Conservation (phyloP, 164 flowering plant species). For the Magnolia kwangsiensis region DNA sequence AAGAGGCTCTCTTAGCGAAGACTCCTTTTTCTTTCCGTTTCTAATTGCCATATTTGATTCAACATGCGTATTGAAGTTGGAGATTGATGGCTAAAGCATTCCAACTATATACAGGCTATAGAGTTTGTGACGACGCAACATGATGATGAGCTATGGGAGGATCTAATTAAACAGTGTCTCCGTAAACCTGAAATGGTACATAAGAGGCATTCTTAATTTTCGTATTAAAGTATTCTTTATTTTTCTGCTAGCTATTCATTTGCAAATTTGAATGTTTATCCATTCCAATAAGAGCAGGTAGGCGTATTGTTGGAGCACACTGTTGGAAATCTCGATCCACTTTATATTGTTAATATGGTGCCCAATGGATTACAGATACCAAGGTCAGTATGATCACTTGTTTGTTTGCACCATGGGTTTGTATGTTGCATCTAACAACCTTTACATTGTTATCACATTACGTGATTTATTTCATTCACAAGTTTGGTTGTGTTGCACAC, state of each 20-base stretch:
- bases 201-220: not conserved
- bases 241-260: not conserved
- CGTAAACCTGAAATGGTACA: constrained; percentile 93
- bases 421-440: not conserved
- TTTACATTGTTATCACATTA: not conserved
- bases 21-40: not conserved
- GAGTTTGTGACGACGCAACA: constrained; percentile 91
- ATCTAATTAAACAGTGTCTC: constrained; percentile 79
- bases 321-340: constrained; percentile 97
- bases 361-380: constrained; percentile 94
- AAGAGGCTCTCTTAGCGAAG: not conserved
- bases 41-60: not conserved
- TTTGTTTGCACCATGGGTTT: not conserved
- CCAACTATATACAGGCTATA: constrained; percentile 62
- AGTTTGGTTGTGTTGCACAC: not conserved
- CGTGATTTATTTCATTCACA: not conserved
- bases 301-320: constrained; percentile 94
- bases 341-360: constrained; percentile 86
- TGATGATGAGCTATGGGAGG: constrained; percentile 99
- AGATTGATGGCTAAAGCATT: constrained; percentile 7
- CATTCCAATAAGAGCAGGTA: constrained; percentile 49
- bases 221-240: not conserved
- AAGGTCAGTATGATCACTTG: constrained; percentile 46
- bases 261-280: not conserved
- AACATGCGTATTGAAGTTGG: constrained; percentile 2